These are phyloP conservation scores for Saccharum officinarum DNA, from an alignment of 176 grass and related monocot species.

Conservation along the genomic window DNA sequence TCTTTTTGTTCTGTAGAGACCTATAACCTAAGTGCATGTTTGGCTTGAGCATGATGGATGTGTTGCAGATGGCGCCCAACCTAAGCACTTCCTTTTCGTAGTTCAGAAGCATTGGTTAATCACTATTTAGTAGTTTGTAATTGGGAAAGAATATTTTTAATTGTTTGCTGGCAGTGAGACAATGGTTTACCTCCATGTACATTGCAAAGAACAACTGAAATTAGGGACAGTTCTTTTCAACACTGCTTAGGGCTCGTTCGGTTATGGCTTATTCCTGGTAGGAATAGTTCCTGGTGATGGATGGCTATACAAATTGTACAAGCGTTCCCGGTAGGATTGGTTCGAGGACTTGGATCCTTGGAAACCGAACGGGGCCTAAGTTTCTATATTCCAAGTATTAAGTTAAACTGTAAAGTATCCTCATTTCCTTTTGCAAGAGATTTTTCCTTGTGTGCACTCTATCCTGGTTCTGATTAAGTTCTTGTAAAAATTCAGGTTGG, in stretches of 20 bases:
- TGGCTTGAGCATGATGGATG: neutral
- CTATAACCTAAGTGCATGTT: neutral
- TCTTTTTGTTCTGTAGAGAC: neutral
- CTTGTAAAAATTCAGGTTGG: slow-evolving; percentile 58
- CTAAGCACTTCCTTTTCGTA: neutral
- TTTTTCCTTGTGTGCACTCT: neutral
- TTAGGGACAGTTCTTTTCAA: neutral
- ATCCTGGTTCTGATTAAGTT: neutral
- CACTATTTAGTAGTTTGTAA: neutral
- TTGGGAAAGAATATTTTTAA: neutral
- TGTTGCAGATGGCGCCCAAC: neutral
- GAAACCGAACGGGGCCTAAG: neutral
- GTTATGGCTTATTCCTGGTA: no score
- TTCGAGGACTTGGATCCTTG: no score
- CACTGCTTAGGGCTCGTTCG: no score
- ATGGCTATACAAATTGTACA: no score
- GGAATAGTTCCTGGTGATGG: no score
- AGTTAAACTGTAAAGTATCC: neutral
- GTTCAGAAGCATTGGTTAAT: neutral
- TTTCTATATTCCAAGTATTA: neutral
- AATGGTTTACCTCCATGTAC: neutral
- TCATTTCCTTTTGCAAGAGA: neutral
- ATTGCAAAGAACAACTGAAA: neutral
- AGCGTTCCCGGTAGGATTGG: no score
- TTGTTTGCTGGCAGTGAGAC: neutral